Conservation (phyloP, 2,329 filamentous ascomycete genomes). For the Teratosphaeria viscida region DNA sequence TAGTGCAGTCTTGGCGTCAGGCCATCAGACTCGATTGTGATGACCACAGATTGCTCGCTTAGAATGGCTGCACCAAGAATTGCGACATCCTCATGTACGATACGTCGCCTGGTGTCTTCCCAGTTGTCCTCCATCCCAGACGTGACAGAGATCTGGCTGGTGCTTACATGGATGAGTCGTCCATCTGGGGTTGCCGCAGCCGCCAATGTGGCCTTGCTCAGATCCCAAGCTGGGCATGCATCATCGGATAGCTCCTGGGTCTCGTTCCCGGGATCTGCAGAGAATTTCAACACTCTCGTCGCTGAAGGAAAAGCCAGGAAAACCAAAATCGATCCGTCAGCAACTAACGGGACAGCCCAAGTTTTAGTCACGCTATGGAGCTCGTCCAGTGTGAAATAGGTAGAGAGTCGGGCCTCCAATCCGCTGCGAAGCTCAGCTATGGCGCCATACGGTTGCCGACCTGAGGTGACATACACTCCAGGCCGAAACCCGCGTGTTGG, state of each 20-base stretch:
- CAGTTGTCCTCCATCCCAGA: constrained; percentile 15
- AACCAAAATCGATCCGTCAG: constrained; percentile 25
- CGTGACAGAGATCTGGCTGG: constrained; percentile 12
- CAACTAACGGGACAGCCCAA: constrained; percentile 27
- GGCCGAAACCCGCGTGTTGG: background rate
- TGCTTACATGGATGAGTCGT: constrained; percentile 22
- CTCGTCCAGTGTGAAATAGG: constrained; percentile 14
- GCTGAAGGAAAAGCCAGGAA: constrained; percentile 26
- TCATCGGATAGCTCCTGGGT: constrained; percentile 8
- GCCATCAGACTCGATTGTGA: background rate
- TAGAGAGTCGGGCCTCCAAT: constrained; percentile 26
- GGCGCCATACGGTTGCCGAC: constrained; percentile 33
- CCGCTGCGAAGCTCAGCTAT: constrained; percentile 35
- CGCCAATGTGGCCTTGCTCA: constrained; percentile 15
- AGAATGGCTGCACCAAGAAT: constrained; percentile 18
- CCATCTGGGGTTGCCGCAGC: constrained; percentile 11
- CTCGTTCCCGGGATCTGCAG: constrained; percentile 10
- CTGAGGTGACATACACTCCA: constrained; percentile 28
- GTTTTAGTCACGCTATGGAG: constrained; percentile 22
- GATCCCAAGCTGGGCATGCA: constrained; percentile 13
- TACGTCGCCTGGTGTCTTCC: constrained; percentile 14
- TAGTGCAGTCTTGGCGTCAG: background rate
- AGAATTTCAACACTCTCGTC: constrained; percentile 12
- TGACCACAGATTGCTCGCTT: background rate
- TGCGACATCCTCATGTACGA: constrained; percentile 2